Evolutionary conservation across 176 grass and related monocot species (phyloP).

Genomic region (Neostapfia colusana): DNA sequence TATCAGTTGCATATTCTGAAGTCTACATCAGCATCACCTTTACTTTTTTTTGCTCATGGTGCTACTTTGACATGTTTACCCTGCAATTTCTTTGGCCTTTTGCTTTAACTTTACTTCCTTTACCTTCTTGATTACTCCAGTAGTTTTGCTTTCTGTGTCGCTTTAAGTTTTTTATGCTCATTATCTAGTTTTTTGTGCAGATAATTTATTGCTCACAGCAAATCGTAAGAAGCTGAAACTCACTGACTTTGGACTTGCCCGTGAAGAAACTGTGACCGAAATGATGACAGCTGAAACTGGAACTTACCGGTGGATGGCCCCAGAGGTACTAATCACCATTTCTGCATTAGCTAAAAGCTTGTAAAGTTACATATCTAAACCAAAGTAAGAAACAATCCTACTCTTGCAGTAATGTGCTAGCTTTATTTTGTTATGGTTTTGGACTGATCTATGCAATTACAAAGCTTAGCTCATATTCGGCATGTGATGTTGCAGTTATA

Average conservation of each 20-base stretch:
- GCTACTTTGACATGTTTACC: conserved; percentile 21
- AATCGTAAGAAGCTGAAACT: conserved; percentile 94
- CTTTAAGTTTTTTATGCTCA: conserved; percentile 34
- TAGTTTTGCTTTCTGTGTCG: conserved; percentile 24
- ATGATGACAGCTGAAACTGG: conserved; percentile 99
- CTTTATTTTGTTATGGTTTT: conserved; percentile 17
- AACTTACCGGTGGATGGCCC: conserved; percentile 99
- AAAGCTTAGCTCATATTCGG: conserved; percentile 1
- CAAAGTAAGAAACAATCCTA: not conserved
- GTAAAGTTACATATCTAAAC: conserved; percentile 3
- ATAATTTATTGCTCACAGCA: conserved; percentile 97
- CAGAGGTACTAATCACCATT: conserved; percentile 68
- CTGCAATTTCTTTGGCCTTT: conserved; percentile 18
- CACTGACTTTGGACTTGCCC: conserved; percentile 97
- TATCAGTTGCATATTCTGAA: conserved; percentile 3
- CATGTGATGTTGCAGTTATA: conserved; percentile 66
- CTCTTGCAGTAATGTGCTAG: conserved; percentile 2
- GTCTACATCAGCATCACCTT: conserved; percentile 26
- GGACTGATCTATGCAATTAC: conserved; percentile 27
- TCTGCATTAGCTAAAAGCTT: conserved; percentile 16
- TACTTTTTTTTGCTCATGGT: conserved; percentile 32
- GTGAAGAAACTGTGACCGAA: conserved; percentile 98
- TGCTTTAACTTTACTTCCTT: conserved; percentile 33
- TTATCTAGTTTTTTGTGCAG: conserved; percentile 55
- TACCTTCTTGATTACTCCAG: conserved; percentile 11